phyloP scores from a whole-genome alignment of 2,329 filamentous ascomycete species.

The Apiospora saccharicola region DNA sequence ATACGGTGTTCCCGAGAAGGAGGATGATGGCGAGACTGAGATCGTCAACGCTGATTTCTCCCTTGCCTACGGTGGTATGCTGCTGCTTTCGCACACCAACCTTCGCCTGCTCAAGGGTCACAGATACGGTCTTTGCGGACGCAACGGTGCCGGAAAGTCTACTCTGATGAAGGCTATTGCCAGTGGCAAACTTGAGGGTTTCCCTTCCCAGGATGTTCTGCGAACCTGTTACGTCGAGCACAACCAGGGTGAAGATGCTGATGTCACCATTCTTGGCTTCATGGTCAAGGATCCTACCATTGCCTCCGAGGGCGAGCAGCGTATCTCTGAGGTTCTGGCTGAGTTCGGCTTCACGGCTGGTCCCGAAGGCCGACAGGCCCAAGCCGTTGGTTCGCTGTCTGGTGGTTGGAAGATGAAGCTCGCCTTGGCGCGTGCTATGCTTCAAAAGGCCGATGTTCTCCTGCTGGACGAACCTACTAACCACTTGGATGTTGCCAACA shows the following conservation, averaged over 20 bases:
- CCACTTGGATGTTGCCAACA: slow-evolving; percentile 95
- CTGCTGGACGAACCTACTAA: slow-evolving; percentile 98
- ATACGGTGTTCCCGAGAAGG: slow-evolving; percentile 82
- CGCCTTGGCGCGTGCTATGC: slow-evolving; percentile 93
- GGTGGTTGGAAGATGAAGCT: slow-evolving; percentile 99
- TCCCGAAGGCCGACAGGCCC: slow-evolving; percentile 84
- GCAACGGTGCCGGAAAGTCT: slow-evolving; percentile 98
- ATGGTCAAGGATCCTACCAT: slow-evolving; percentile 89
- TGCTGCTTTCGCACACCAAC: slow-evolving; percentile 95
- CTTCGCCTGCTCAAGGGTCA: slow-evolving; percentile 94
- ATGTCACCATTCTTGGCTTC: slow-evolving; percentile 94
- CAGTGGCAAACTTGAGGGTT: slow-evolving; percentile 94
- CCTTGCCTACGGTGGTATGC: slow-evolving; percentile 96
- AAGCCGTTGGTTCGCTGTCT: slow-evolving; percentile 87
- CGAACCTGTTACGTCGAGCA: slow-evolving; percentile 98
- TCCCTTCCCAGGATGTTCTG: slow-evolving; percentile 89
- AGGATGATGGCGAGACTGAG: slow-evolving; percentile 91
- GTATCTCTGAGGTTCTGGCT: slow-evolving; percentile 82
- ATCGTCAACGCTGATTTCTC: slow-evolving; percentile 99
- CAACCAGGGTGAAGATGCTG: slow-evolving; percentile 97
- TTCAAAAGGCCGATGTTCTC: slow-evolving; percentile 95
- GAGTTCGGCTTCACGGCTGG: slow-evolving; percentile 95
- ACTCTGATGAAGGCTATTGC: slow-evolving; percentile 98
- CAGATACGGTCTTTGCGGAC: slow-evolving; percentile 94
- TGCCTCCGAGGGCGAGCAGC: slow-evolving; percentile 77